Evolutionary conservation across 2,329 filamentous ascomycete genomes (phyloP), one percentile per base, ranked within the genome.

Genomic region (Thyridium curvatum): DNA sequence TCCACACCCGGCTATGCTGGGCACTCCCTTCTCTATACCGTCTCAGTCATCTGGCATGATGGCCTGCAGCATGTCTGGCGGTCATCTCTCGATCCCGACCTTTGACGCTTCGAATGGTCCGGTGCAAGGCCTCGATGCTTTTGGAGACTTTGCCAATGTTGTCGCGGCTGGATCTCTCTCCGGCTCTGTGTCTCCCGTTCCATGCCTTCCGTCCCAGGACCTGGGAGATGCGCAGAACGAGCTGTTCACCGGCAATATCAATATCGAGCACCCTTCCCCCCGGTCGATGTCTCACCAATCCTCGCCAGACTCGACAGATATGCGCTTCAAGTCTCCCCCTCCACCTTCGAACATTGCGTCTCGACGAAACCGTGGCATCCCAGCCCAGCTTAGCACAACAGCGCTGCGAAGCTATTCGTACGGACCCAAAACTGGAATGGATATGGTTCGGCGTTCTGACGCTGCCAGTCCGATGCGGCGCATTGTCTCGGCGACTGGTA

Each of bases 301-400:
- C 3, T 46, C 51, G 12, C 45, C 46, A 2, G 43, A 46, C 13
- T 46, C 59, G 5, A 49, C 52, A 3, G 59, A 63, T 34, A 53
- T 64, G 32, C 58, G 56, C 18, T 60, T 74, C 50, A 69, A 64
- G 47, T 74, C 72, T 1, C 66, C 72, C 0, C 66, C 71, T 10
- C 64, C 65, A 9, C 64, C 67, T 0, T 62, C 72, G 39, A 74
- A 77, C 47, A 72, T 78, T 43, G 74, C 73, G 13, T 68, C 66
- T 14, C 66, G 75, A 34, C 66, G 75, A 38, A 71, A 70, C 44
- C 64, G 62, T 39, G 68, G 72, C 38, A 65, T 64, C 4, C 68
- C 69, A 2, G 62, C 72, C 18, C 65, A 69, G 21, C 59, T 77
- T n/a, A 64, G 67, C 18, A 62, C 71, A 31, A 58, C 58, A 9